Evolutionary conservation across 1,139 yeast genomes (phyloP), one percentile per base, ranked within the genome.

Genomic region (Candida sp.): DNA sequence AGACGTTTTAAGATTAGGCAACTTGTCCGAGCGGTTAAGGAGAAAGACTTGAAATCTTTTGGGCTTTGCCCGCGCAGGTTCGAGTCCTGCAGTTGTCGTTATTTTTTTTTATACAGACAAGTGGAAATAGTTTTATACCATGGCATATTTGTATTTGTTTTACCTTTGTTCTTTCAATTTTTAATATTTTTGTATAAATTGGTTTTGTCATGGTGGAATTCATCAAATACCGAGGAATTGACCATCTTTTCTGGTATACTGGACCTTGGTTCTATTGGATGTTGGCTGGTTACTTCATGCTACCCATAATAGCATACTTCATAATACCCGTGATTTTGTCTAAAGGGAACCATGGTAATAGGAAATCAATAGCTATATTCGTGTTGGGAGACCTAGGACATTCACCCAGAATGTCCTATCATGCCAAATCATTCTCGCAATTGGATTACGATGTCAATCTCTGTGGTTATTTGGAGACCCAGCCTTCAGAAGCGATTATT

Each of bases 351-450:
- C 45, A 47, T 9, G 55, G 57, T 2, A 54, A 57, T 45, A 66
- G 76, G 50, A 77, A 69, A 51, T 68, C 88, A 38, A 81, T 89
- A 4, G 75, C 87, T 6, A 82, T 93, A 23, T 76, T 88, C 46
- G 99, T 93, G 1, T 69, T 95, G 23, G 99, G 99, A 1, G 99
- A 93, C 58, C 62, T 95, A 43, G 97, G 97, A 11, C 95, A 91
- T 56, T 91, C 98, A 1, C 99, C 99, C 4, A 72, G 99, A 49
- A 93, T 93, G 88, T 79, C 86, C 54, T 87, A 93, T 62, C 99
- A 95, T 61, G 96, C 96, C 1, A 66, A 75, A 46, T 85, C 95
- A 43, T 81, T 93, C 52, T 77, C 87, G n/a, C 66, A 73, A 40
- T 63, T 67, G 22, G 93, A 89, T 1, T 85, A 84, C 61, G 73